These are phyloP conservation scores for Solanum clarkiae DNA, from an alignment of 257 asterid genomes.

Conservation along the genomic window DNA sequence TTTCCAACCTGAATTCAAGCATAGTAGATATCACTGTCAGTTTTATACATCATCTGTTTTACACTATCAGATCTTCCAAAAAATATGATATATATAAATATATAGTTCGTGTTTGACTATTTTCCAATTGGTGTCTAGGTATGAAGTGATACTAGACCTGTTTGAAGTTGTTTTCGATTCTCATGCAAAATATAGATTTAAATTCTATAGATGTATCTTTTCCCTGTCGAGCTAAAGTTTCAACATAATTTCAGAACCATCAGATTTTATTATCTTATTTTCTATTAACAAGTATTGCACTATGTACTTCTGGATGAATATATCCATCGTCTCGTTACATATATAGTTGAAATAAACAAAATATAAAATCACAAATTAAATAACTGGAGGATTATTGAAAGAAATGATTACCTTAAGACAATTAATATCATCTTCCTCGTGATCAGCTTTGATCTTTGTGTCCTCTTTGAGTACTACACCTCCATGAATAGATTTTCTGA, in stretches of 20 bases:
- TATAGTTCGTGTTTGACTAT: neutral
- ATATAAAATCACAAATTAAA: neutral
- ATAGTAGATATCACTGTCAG: neutral
- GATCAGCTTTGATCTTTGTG: constrained; percentile 22
- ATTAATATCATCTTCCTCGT: constrained; percentile 26
- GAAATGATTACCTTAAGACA: constrained; percentile 36
- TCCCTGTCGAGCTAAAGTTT: neutral
- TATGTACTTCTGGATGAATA: neutral
- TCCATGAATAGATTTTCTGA: constrained; percentile 24
- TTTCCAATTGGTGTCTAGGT: neutral
- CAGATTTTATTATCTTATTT: too few relatives aligned
- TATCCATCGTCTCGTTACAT: neutral
- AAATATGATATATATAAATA: neutral
- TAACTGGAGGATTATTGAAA: neutral
- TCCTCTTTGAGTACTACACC: constrained; percentile 15
- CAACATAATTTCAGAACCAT: neutral
- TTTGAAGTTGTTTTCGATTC: neutral
- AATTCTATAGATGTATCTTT: neutral
- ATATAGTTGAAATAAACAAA: too few relatives aligned
- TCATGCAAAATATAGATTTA: neutral
- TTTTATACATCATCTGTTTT: neutral
- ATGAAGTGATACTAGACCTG: neutral
- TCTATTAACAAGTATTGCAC: neutral
- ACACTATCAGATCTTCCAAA: neutral
- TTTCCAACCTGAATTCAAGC: constrained; percentile 23